phyloP scores from a whole-genome alignment of 2,329 filamentous ascomycete genomes.

The Cladosporium sp. region DNA sequence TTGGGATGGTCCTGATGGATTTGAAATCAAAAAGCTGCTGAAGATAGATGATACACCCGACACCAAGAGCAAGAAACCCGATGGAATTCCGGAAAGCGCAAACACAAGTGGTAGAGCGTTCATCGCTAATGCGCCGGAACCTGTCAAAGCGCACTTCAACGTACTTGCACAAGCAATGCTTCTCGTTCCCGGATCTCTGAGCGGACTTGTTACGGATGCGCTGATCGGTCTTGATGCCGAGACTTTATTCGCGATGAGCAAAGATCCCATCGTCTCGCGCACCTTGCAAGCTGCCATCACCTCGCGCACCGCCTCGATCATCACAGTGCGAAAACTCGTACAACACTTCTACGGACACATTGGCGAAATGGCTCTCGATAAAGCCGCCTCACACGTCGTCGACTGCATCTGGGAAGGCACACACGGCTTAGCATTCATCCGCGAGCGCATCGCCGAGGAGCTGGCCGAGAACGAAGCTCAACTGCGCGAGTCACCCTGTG shows the following conservation, averaged over 20 bases:
- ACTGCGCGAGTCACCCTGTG: constrained; percentile 61
- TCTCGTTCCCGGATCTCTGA: constrained; percentile 63
- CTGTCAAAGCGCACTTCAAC: constrained; percentile 62
- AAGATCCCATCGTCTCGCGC: constrained; percentile 54
- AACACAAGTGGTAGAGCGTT: constrained; percentile 15
- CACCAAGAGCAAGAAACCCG: constrained; percentile 11
- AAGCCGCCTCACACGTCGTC: constrained; percentile 62
- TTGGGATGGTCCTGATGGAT: constrained; percentile 48
- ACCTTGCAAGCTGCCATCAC: constrained; percentile 62
- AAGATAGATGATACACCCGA: constrained; percentile 45
- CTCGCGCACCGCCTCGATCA: constrained; percentile 49
- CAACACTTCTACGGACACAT: constrained; percentile 60
- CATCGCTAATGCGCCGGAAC: constrained; percentile 13
- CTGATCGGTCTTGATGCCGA: constrained; percentile 49
- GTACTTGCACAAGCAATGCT: constrained; percentile 80
- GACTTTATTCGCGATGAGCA: constrained; percentile 59
- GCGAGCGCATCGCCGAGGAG: constrained; percentile 63
- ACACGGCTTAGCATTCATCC: constrained; percentile 60
- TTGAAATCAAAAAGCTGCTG: constrained; percentile 57
- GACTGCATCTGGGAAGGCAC: constrained; percentile 64
- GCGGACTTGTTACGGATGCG: constrained; percentile 65
- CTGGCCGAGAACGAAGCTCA: constrained; percentile 55
- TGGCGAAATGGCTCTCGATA: constrained; percentile 56
- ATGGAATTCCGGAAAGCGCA: constrained; percentile 16
- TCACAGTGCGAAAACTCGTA: constrained; percentile 60